These are phyloP conservation scores for Citrus inodora DNA, from an alignment of 345 rosid genomes.

Conservation along the genomic window DNA sequence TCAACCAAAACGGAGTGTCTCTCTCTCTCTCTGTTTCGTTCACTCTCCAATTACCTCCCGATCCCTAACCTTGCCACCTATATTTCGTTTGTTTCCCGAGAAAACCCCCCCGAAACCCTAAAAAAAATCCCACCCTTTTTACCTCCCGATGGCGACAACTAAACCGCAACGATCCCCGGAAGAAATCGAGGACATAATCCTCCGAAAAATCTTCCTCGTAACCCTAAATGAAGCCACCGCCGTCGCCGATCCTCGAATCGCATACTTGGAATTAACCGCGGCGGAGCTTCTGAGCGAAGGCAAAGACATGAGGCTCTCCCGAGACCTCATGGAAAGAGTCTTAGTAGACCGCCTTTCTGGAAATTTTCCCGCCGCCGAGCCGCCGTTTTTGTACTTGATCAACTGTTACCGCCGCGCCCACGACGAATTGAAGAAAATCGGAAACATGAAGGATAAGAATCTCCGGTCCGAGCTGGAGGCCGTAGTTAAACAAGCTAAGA, in stretches of 20 bases:
- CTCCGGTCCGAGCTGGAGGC: slow-evolving; percentile 66
- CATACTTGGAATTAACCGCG: slow-evolving; percentile 76
- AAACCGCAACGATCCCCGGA: slow-evolving; percentile 61
- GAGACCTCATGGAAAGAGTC: slow-evolving; percentile 76
- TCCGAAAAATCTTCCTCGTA: slow-evolving; percentile 69
- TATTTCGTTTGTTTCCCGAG: slow-evolving; percentile 1
- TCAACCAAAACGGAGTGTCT: no score
- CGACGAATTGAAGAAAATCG: slow-evolving; percentile 81
- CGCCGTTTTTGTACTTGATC: slow-evolving; percentile 63
- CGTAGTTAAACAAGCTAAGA: slow-evolving; percentile 60
- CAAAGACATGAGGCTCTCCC: slow-evolving; percentile 53
- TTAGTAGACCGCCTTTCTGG: slow-evolving; percentile 85
- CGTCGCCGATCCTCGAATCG: slow-evolving; percentile 46
- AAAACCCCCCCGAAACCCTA: neutral
- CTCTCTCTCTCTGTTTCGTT: neutral
- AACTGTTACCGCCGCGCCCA: slow-evolving; percentile 75
- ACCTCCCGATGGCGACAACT: slow-evolving; percentile 47
- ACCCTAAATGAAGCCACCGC: slow-evolving; percentile 49
- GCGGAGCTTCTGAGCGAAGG: slow-evolving; percentile 98
- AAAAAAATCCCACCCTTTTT: neutral
- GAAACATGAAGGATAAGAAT: slow-evolving; percentile 72
- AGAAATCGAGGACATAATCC: slow-evolving; percentile 89
- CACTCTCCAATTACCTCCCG: neutral
- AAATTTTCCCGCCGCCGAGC: slow-evolving; percentile 49
- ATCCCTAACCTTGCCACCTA: neutral